Evolutionary conservation across 2,329 filamentous ascomycete genomes (phyloP), one percentile per base, ranked within the genome.

Genomic region (Bipolaris sorokiniana): DNA sequence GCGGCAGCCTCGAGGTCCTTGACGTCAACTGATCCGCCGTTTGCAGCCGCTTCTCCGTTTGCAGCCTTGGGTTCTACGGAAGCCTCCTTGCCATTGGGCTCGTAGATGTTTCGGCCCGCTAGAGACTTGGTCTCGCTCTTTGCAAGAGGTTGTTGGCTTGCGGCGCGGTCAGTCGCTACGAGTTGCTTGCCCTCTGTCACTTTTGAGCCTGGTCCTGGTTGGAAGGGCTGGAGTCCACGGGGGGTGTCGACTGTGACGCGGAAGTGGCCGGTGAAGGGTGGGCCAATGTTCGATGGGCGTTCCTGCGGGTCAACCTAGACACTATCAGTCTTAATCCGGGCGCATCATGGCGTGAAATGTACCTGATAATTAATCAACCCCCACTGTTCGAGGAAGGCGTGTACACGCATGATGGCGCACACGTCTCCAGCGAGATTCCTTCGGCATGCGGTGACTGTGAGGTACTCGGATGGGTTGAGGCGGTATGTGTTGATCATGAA

Each of bases 401-500:
- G 95, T 16, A 99, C 94, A 64, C 95, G 89, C 95, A 99, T 99
- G 68, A 99, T 99, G 37, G 95, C 94, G 80, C 95, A 99, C 31
- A 99, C 95, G 78, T 99, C 95, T 64, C 95, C 95, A 20, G 95
- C 95, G 72, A 99, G 80, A 76, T 99, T 99, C 66, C 95, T 87
- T 63, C 95, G 86, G 76, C 95, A 99, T 48, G 95, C 95, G 10
- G 95, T 99, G 52, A 99, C 94, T 5, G 95, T 99, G 53, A 99
- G 84, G 73, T 99, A 99, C 77, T 99, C 95, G 51, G 92, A 86
- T 5, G 95, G 95, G 74, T 98, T 99, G 54, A 99, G 82, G 36
- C 95, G 89, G 79, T 99, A 99, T 13, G 95, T 98, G 81, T 99
- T 99, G 81, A 99, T 92, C 95, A 99, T 99, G 75, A 99, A 99